Base-by-base conservation (phyloP, 495 filamentous ascomycete genomes). In the Penicillium arizonense region DNA sequence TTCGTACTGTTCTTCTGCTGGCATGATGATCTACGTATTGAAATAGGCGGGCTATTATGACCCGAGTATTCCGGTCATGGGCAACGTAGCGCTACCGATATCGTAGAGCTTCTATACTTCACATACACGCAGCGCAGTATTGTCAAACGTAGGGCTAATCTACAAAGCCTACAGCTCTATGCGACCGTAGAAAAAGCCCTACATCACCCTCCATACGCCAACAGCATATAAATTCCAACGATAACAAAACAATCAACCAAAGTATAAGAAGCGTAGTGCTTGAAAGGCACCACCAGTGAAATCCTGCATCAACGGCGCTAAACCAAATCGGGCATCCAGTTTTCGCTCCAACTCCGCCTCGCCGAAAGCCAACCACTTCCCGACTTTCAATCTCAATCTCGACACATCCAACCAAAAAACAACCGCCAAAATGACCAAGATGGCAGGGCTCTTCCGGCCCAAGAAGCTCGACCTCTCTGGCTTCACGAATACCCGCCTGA, bases 401-500 rank as follows among this genome's bases (percentile, higher is more conserved):
- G 36, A 26, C 33, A 46, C 21, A 23, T 21, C 43, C 39, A 11
- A 18, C 35, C 38, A 26, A 37, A 33, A 24, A 23, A 24, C 39
- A 23, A 47, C 28, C 56, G 47, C 48, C 53, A 61, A 51, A 42
- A 66, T 69, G 62, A 56, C 56, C 1, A 66, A 60, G 38, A 55
- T 57, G 52, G 57, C 57, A 28, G 82, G 89, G 24, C 84, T 87
- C 65, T 96, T 94, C 73, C 77, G 90, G 63, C 76, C 90, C 12
- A 96, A 95, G 76, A 89, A 82, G 76, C 82, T 97, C 32, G 89
- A 96, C 58, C 73, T 98, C 52, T 84, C 87, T 59, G 87, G 89
- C 63, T 97, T 87, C 64, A 70, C 90, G 72, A 97, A 97, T 63
- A 79, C 83, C 68, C 83, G 84, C 45, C 74, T 89, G 47, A 87